Conservation (phyloP, 169 alveolate species). For the Cystoisospora suis region DNA sequence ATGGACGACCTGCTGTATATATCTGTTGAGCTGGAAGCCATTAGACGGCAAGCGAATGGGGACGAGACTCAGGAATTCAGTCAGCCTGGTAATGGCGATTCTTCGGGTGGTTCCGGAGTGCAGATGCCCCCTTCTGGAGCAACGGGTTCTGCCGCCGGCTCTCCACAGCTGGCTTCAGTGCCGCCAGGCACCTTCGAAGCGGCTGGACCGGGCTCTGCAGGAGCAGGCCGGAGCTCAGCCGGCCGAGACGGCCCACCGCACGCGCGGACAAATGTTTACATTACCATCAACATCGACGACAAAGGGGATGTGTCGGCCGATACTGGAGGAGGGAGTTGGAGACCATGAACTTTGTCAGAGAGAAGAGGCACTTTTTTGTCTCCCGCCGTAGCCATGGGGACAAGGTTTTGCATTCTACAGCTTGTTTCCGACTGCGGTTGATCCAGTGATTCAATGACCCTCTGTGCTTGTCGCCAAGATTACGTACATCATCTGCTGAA, state of each 20-base stretch:
- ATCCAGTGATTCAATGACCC: too few relatives aligned
- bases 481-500: too few relatives aligned
- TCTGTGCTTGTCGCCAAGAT: too few relatives aligned
- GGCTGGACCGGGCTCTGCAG: not conserved
- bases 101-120: not conserved
- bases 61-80: not conserved
- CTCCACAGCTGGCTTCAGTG: not conserved
- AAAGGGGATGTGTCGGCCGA: not conserved
- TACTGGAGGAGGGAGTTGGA: too few relatives aligned
- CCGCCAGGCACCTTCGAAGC: not conserved
- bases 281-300: slow-evolving; percentile 28
- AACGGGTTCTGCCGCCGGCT: not conserved
- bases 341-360: too few relatives aligned
- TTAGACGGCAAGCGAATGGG: not conserved
- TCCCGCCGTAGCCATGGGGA: too few relatives aligned
- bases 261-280: slow-evolving; percentile 25
- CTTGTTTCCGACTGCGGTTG: too few relatives aligned
- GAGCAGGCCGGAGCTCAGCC: not conserved
- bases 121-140: not conserved
- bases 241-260: not conserved
- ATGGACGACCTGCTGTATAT: not conserved
- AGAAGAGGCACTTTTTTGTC: too few relatives aligned
- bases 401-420: too few relatives aligned
- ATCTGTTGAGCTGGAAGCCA: slow-evolving; percentile 15
- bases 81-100: not conserved